Percentiles rank a stretch among this genome's conserved stretches.
phyloP scores from a whole-genome alignment of 2,329 filamentous ascomycete genomes.

The Aspergillus niger region DNA sequence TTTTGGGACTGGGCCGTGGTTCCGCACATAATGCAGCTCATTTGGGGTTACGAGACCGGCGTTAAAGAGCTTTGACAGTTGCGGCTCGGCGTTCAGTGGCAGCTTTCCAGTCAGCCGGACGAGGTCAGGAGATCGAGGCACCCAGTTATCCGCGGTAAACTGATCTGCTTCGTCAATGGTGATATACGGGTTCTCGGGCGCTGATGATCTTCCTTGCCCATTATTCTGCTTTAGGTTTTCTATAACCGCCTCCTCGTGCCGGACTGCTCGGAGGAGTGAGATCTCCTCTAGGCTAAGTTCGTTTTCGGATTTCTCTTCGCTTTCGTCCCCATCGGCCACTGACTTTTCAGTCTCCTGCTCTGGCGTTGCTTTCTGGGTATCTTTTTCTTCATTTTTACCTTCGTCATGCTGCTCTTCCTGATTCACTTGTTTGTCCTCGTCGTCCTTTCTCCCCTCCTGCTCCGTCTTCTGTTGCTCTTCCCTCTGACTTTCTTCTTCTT shows the following conservation, averaged over 20 bases:
- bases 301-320: neutral
- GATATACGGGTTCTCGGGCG: constrained; percentile 35
- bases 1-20: constrained; percentile 56
- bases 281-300: constrained; percentile 49
- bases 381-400: constrained; percentile 10
- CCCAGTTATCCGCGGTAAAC: constrained; percentile 57
- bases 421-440: constrained; percentile 21
- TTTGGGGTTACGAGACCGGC: constrained; percentile 56
- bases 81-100: constrained; percentile 54
- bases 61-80: constrained; percentile 46
- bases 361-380: neutral
- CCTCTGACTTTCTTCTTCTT: neutral
- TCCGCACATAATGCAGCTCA: constrained; percentile 55
- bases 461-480: neutral
- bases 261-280: constrained; percentile 43
- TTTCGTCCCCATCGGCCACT: neutral
- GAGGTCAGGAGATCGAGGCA: constrained; percentile 50
- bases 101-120: constrained; percentile 57
- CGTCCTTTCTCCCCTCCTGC: constrained; percentile 37
- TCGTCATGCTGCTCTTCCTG: constrained; percentile 23
- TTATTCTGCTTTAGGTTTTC: constrained; percentile 47
- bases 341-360: neutral
- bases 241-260: constrained; percentile 49
- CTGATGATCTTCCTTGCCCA: constrained; percentile 43
- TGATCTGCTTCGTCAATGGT: constrained; percentile 55